phyloP scores from a whole-genome alignment of 2,329 filamentous ascomycete species.

The Sclerotinia borealis region DNA sequence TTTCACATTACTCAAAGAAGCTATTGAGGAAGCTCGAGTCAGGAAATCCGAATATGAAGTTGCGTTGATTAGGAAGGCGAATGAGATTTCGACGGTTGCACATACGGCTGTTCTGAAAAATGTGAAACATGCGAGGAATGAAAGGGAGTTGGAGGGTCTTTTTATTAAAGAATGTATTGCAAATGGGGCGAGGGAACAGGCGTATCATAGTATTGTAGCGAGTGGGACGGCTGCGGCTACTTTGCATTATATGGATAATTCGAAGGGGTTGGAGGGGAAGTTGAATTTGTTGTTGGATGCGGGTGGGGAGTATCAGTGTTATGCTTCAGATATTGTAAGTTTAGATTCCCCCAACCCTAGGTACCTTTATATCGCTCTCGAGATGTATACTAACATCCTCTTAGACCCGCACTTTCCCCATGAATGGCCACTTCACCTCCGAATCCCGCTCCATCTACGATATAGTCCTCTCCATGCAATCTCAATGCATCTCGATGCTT shows the following conservation, averaged over 20 bases:
- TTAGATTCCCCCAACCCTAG: not conserved
- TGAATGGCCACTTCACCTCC: conserved; percentile 62
- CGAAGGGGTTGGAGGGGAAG: conserved; percentile 62
- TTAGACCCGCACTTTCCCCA: conserved; percentile 80
- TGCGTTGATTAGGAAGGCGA: conserved; percentile 66
- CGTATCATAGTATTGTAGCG: conserved; percentile 83
- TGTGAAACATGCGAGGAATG: conserved; percentile 62
- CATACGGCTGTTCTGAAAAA: conserved; percentile 57
- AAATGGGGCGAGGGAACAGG: conserved; percentile 71
- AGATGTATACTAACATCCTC: not conserved
- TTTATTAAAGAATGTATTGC: conserved; percentile 74
- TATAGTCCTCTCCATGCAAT: conserved; percentile 82
- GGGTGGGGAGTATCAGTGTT: conserved; percentile 69
- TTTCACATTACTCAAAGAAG: conserved; percentile 46
- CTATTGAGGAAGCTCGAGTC: conserved; percentile 63
- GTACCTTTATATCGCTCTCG: not conserved
- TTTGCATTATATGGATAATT: conserved; percentile 80
- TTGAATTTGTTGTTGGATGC: conserved; percentile 80
- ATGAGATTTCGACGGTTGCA: conserved; percentile 60
- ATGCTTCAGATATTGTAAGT: conserved; percentile 60
- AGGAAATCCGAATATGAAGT: conserved; percentile 72
- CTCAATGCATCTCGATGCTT: conserved; percentile 65
- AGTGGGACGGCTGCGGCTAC: conserved; percentile 75
- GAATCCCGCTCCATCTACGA: conserved; percentile 72
- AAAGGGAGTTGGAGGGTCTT: conserved; percentile 74